Percentiles rank a stretch among this genome's conserved stretches.
Evolutionary conservation across 305 asterid species (phyloP).

Genomic region (Fraxinus paxiana): DNA sequence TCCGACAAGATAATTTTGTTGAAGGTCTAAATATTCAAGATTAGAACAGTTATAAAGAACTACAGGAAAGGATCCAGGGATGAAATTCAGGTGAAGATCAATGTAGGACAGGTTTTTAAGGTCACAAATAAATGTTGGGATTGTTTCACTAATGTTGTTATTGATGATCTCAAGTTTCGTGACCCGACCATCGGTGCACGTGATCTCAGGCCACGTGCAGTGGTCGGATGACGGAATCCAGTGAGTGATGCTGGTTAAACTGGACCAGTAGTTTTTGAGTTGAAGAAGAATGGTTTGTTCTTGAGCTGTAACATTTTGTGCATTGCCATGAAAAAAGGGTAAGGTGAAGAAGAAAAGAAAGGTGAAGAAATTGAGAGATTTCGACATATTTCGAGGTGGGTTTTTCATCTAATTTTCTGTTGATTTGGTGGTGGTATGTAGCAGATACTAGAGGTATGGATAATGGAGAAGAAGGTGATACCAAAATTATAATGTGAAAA

Average conservation of each 20-base stretch:
- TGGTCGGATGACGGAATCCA: conserved; percentile 60
- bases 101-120: conserved; percentile 56
- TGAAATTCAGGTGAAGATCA: conserved; percentile 39
- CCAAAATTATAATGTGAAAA: conserved; percentile 22
- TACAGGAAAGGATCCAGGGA: conserved; percentile 59
- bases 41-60: conserved; percentile 55
- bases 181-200: conserved; percentile 48
- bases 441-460: neutral
- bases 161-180: conserved; percentile 31
- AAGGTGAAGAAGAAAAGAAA: conserved; percentile 32
- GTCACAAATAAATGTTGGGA: conserved; percentile 65
- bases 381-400: conserved; percentile 32
- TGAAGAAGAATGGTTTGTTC: conserved; percentile 51
- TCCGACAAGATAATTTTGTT: conserved; percentile 49
- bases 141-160: conserved; percentile 31
- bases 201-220: conserved; percentile 78
- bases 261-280: conserved; percentile 53
- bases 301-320: conserved; percentile 35
- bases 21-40: conserved; percentile 61
- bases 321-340: conserved; percentile 36
- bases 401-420: neutral
- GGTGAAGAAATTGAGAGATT: conserved; percentile 24
- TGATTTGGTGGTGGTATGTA: neutral
- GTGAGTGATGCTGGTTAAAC: conserved; percentile 50
- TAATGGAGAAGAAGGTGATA: conserved; percentile 1